phyloP scores from a whole-genome alignment of 2,329 filamentous ascomycete species.

The Orbilia brochopaga region DNA sequence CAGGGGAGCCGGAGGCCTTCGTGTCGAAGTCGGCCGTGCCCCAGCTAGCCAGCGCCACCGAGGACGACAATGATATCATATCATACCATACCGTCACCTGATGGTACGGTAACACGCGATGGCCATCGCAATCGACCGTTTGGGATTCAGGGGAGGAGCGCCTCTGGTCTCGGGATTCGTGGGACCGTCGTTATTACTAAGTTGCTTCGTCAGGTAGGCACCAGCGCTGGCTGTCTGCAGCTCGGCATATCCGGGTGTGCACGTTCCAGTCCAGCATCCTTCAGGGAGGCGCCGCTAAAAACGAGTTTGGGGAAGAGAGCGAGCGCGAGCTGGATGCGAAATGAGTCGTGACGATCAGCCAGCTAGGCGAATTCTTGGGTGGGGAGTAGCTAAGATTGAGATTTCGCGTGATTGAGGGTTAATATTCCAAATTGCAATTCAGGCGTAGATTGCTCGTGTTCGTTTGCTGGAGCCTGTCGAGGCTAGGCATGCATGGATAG shows the following conservation, averaged over 20 bases:
- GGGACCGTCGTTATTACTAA: not conserved
- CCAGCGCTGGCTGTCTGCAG: not conserved
- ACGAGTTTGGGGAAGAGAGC: not conserved
- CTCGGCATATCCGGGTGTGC: constrained; percentile 2
- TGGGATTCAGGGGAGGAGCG: not conserved
- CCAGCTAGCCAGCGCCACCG: not conserved
- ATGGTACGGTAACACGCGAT: not conserved
- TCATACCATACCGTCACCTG: constrained; percentile 2
- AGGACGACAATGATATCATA: not conserved
- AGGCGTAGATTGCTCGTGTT: not conserved
- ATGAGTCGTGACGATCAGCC: not conserved
- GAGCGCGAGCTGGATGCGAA: not conserved
- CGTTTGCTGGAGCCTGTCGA: not conserved
- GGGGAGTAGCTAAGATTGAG: not conserved
- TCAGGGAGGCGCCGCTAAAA: not conserved
- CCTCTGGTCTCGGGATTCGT: constrained; percentile 2
- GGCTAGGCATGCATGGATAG: not conserved
- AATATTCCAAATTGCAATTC: not conserved
- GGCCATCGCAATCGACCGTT: not conserved
- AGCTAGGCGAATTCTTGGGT: not conserved
- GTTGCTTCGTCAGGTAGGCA: not conserved
- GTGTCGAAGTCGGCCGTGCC: not conserved
- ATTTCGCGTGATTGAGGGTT: not conserved
- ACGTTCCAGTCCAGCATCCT: not conserved
- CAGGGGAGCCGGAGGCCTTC: not conserved